Evolutionary conservation across 306 rosid genomes (phyloP), one percentile per base, ranked within the genome.

Genomic region (Cyclanthera cordifolia): DNA sequence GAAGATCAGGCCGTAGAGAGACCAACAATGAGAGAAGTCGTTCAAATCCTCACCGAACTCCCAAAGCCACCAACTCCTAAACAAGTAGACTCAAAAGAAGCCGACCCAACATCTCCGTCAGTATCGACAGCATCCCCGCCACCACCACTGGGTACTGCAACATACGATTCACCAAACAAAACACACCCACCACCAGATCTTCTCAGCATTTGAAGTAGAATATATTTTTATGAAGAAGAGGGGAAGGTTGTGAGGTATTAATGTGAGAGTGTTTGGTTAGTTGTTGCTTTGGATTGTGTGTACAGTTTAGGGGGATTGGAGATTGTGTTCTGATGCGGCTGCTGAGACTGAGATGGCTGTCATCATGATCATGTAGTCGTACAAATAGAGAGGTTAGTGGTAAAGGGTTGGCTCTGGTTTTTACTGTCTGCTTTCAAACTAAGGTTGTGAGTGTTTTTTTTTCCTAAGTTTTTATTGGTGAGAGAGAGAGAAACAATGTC

Each of bases 1-100:
- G 99, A 93, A 78, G 99, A 93, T 63, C 99, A 90, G 13, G 99
- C 96, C 4, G 95, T 93, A 16, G 96, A 90, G 80, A 82, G 99
- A 28, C 99, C 96, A 32, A 90, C 99, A 3, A 93, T 93, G 99
- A 80, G 99, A 0, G 99, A 93, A 78, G 99, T 93, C 24, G 95
- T 93, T 73, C 99, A 93, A 82, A 93, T 93, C 46, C 87, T 93
- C 6, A 90, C 99, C 0, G 99, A 93, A 84, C 79, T 93, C 25
- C 96, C 98, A 57, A 89, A 80, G 76, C 43, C 85, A 20, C 84
- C 85, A 0, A 71, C 73, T 57, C 81, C 84, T 46, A 89, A 80
- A 60, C 25, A 37, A 90, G 53, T 28, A 30, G 28, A 13, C 88
- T 80, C 51, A 3, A 59, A 28, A 28, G 67, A 60, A 60, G 47